Evolutionary conservation across 345 rosid genomes (phyloP).

Genomic region (Moringa oleifera): DNA sequence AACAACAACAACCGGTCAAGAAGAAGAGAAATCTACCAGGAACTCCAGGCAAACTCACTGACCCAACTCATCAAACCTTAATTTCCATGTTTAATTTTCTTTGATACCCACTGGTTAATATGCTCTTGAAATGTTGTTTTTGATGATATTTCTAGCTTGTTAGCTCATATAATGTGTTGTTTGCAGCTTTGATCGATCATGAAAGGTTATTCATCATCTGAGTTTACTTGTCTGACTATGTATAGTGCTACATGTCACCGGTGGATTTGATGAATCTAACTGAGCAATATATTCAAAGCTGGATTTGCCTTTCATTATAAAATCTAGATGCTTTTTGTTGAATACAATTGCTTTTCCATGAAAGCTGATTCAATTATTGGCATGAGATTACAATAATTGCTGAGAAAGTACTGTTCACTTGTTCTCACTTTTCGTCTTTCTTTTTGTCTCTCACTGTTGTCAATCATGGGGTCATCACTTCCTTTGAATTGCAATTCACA

Average conservation of each 20-base stretch:
- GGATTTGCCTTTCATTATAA: no score
- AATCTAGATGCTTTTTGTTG: no score
- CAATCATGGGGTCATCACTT: not conserved
- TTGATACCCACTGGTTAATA: no score
- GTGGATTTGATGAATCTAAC: not conserved
- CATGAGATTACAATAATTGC: slow-evolving; percentile 37
- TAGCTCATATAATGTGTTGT: no score
- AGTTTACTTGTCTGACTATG: not conserved
- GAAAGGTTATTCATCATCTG: no score
- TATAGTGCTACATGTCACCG: not conserved
- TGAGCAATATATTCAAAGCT: not conserved
- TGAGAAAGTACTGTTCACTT: slow-evolving; percentile 21
- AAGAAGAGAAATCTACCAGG: slow-evolving; percentile 72
- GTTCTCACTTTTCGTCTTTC: slow-evolving; percentile 18
- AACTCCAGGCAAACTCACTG: slow-evolving; percentile 53
- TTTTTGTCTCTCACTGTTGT: slow-evolving; percentile 19
- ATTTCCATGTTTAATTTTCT: not conserved
- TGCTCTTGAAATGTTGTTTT: no score
- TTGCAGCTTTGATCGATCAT: no score
- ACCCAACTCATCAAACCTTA: slow-evolving; percentile 11
- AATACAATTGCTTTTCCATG: not conserved
- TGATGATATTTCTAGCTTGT: not conserved
- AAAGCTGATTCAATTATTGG: slow-evolving; percentile 40
- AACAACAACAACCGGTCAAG: slow-evolving; percentile 41
- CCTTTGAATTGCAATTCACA: not conserved